Percentiles rank a stretch among this genome's conserved stretches.
Evolutionary conservation across 306 rosid genomes (phyloP).

Genomic region (Macrotyloma uniflorum): DNA sequence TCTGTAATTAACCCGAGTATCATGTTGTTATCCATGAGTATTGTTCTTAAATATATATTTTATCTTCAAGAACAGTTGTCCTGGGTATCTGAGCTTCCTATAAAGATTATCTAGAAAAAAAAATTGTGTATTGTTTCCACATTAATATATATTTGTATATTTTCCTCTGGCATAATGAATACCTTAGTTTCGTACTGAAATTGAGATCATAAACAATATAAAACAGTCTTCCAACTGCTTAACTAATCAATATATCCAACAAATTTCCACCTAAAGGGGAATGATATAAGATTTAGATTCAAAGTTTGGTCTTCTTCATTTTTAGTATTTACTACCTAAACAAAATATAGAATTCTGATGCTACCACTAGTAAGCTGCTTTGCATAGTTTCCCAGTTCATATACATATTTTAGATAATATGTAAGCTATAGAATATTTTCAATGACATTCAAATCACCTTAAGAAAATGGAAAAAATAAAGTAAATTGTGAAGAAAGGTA

Average conservation of each 20-base stretch:
- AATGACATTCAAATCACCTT: slow-evolving; percentile 14
- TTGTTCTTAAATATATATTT: not conserved
- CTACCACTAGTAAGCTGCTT: not conserved
- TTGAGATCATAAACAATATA: not conserved
- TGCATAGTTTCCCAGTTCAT: slow-evolving; percentile 26
- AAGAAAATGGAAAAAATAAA: not conserved
- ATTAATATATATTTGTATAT: not conserved
- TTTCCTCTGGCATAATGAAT: slow-evolving; percentile 20
- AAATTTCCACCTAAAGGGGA: slow-evolving; percentile 3
- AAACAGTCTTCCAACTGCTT: not conserved
- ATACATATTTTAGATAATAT: slow-evolving; percentile 26
- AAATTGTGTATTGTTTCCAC: not conserved
- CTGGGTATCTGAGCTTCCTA: slow-evolving; percentile 9
- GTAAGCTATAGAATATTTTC: slow-evolving; percentile 7
- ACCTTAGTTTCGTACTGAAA: not conserved
- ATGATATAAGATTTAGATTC: not conserved
- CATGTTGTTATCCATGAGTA: slow-evolving; percentile 27
- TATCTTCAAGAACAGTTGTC: slow-evolving; percentile 11
- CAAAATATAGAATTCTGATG: slow-evolving; percentile 7
- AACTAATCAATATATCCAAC: slow-evolving; percentile 11
- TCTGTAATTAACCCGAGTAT: slow-evolving; percentile 52
- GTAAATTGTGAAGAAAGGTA: not conserved
- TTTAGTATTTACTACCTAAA: slow-evolving; percentile 12
- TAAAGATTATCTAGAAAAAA: not conserved
- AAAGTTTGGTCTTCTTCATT: slow-evolving; percentile 21